Evolutionary conservation across 2,329 filamentous ascomycete species (phyloP), one percentile per base, ranked within the genome.

Genomic region (Penicillium crustosum): DNA sequence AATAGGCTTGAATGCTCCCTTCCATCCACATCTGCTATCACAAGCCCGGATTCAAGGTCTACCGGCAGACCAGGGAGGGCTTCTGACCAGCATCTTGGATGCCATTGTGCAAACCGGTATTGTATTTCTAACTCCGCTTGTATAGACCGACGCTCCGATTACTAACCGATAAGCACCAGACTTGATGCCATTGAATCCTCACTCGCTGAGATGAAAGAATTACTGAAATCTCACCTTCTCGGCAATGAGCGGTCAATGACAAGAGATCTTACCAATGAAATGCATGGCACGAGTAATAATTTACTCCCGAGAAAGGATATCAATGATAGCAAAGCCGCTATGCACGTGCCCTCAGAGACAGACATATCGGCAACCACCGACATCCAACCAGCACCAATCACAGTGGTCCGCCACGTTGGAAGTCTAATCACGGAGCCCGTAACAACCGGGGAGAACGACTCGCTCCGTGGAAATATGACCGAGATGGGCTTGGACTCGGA

Each of bases 381-480:
- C 17, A 23, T 57, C 35, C 55, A 57, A 10, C 55, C 55, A 9
- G 55, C 55, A n/a, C 55, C 55, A n/a, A 57, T 57, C 13, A 53
- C 55, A 35, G 55, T 57, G 6, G 55, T 57, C n/a, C 55, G 55
- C 13, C 55, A 57, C 15, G 55, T 57, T 8, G 55, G 55, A 6
- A 57, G 43, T 53, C 27, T 57, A 19, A 57, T 57, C 55, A 57
- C 55, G 6, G 55, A 57, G 29, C 55, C 49, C 3, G 49, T 53
- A 19, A 29, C 43, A 42, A 41, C 38, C 15, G 49, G 49, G 12
- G 55, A 57, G 29, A 57, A 57, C 17, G 42, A 57, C 29, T 48
- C 49, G 13, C 42, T 57, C 8, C 21, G 52, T 17, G 49, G 21
- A n/a, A 45, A 53, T 15, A 57, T 57, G 55, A 53, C 55, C 43